Conservation (phyloP, 306 rosid genomes). For the Hippophae tibetana region DNA sequence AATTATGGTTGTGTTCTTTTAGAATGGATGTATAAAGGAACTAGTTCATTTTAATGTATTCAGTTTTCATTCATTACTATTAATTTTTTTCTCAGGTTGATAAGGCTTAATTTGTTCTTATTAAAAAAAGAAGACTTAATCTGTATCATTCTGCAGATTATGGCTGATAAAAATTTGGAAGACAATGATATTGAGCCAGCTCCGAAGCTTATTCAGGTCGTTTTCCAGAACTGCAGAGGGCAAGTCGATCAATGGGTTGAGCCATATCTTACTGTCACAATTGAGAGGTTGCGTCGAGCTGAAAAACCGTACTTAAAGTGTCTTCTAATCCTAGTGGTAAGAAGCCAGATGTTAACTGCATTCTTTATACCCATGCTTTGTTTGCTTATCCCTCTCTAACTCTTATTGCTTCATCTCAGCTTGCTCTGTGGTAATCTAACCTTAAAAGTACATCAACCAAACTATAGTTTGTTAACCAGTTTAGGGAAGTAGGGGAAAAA, state of each 20-base stretch:
- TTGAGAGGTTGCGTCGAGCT: constrained; percentile 65
- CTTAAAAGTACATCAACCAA: too few relatives aligned
- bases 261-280: constrained; percentile 69
- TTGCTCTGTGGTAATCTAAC: too few relatives aligned
- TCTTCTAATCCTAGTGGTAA: constrained; percentile 90
- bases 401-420: too few relatives aligned
- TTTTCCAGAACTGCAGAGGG: constrained; percentile 87
- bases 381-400: too few relatives aligned
- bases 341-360: constrained; percentile 9
- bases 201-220: constrained; percentile 90
- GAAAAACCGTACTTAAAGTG: constrained; percentile 74
- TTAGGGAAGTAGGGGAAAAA: too few relatives aligned
- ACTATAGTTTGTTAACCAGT: too few relatives aligned
- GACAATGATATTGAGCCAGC: constrained; percentile 92
- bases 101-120: background rate
- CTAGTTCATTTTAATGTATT: background rate
- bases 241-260: constrained; percentile 98
- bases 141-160: constrained; percentile 33
- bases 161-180: constrained; percentile 77
- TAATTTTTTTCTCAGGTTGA: background rate
- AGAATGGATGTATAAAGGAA: too few relatives aligned
- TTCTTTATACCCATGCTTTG: background rate
- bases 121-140: background rate
- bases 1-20: background rate
- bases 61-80: background rate